Evolutionary conservation across 352 stramenopile genomes (phyloP).

Genomic region (Blastocystis sp.): DNA sequence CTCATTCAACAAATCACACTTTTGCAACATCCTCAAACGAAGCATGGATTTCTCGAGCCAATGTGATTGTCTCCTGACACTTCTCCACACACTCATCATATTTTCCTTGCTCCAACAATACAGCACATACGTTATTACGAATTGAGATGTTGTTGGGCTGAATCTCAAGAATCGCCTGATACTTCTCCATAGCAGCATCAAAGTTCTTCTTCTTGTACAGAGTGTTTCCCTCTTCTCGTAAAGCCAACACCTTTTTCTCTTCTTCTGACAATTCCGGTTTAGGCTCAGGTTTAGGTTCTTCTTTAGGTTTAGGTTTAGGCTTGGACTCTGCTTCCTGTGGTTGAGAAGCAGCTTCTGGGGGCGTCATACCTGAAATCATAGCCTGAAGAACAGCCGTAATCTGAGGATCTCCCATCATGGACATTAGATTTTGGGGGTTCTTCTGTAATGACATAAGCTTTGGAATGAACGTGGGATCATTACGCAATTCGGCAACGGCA

Average conservation of each 20-base stretch:
- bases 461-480: constrained; percentile 81
- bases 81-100: constrained; percentile 82
- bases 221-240: constrained; percentile 88
- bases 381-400: constrained; percentile 73
- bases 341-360: neutral
- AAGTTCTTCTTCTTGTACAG: constrained; percentile 96
- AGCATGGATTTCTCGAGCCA: constrained; percentile 84
- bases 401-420: constrained; percentile 74
- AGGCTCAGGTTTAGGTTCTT: constrained; percentile 27
- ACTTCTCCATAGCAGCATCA: constrained; percentile 81
- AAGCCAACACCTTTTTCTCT: constrained; percentile 74
- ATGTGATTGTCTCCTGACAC: constrained; percentile 82
- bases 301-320: constrained; percentile 35
- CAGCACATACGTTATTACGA: constrained; percentile 90
- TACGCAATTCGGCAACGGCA: constrained; percentile 66
- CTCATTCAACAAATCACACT: constrained; percentile 48
- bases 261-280: constrained; percentile 63
- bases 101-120: constrained; percentile 89
- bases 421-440: constrained; percentile 74
- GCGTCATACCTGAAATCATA: neutral
- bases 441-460: constrained; percentile 74
- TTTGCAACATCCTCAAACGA: constrained; percentile 91
- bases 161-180: constrained; percentile 87
- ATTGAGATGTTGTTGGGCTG: constrained; percentile 91
- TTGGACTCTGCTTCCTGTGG: neutral